phyloP scores from a whole-genome alignment of 371 early-diverging fungal species.

The Mucor circinelloides region DNA sequence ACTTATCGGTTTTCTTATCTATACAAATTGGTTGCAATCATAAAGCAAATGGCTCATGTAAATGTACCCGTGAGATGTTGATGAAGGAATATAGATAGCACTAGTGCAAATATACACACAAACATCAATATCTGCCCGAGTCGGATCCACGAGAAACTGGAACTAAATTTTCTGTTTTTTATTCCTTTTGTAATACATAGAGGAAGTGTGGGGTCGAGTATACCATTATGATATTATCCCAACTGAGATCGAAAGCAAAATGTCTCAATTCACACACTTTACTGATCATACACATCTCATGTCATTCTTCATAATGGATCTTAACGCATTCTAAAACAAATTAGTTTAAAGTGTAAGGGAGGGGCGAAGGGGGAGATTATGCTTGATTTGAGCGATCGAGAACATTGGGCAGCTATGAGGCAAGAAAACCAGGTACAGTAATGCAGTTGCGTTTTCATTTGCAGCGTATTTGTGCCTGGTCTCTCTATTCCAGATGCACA shows the following conservation, averaged over 20 bases:
- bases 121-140: background rate
- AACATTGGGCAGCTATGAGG: background rate
- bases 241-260: background rate
- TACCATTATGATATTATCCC: background rate
- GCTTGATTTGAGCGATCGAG: background rate
- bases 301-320: background rate
- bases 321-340: background rate
- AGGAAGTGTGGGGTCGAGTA: background rate
- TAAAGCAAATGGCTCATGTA: background rate
- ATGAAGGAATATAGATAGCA: background rate
- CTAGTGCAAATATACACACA: background rate
- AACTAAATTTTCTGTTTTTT: background rate
- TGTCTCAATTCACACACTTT: background rate
- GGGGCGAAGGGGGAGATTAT: background rate
- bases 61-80: background rate
- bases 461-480: background rate
- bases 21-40: background rate
- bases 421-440: background rate
- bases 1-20: background rate
- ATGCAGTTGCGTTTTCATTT: background rate
- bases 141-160: background rate
- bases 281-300: background rate
- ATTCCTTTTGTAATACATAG: background rate
- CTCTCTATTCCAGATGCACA: background rate
- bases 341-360: background rate